Percentiles rank a stretch among this genome's conserved stretches.
Evolutionary conservation across 73 alveolate species (phyloP).

Genomic region (Stentor roeselii): DNA sequence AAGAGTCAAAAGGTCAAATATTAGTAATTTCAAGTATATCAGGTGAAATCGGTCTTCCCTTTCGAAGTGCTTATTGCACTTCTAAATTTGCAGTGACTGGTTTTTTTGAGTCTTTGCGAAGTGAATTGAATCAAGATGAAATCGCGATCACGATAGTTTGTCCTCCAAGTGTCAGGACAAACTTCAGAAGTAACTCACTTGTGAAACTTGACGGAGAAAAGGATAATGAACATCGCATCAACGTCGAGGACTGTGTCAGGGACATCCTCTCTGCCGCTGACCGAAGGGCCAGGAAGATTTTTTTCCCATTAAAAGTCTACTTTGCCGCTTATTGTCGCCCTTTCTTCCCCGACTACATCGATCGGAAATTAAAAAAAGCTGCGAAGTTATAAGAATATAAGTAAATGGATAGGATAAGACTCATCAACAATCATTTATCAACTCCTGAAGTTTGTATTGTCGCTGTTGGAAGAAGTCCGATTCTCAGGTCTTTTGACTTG

Average conservation of each 20-base stretch:
- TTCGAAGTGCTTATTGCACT: conserved; percentile 76
- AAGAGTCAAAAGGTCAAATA: conserved; percentile 61
- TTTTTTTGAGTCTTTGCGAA: conserved; percentile 73
- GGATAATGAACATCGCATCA: conserved; percentile 59
- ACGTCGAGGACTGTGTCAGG: conserved; percentile 56
- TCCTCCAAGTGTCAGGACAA: conserved; percentile 68
- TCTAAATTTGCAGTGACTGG: conserved; percentile 82
- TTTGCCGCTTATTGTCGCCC: conserved; percentile 63
- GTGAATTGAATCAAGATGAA: conserved; percentile 55
- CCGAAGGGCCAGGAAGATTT: conserved; percentile 61
- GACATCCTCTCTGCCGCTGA: conserved; percentile 70
- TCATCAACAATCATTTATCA: not conserved
- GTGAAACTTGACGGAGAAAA: conserved; percentile 38
- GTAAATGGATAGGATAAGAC: not conserved
- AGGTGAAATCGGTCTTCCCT: conserved; percentile 77
- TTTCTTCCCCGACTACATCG: conserved; percentile 63
- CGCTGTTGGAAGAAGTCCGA: not conserved
- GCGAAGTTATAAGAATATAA: conserved; percentile 55
- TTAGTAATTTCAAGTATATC: conserved; percentile 76
- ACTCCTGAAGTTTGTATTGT: not conserved
- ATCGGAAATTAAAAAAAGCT: conserved; percentile 44
- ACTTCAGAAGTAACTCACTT: conserved; percentile 43
- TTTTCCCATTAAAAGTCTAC: conserved; percentile 72
- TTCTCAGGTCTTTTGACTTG: not conserved
- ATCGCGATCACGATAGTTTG: conserved; percentile 72